Evolutionary conservation across 768 basidiomycete genomes (phyloP).

Genomic region (Naganishia onofrii): DNA sequence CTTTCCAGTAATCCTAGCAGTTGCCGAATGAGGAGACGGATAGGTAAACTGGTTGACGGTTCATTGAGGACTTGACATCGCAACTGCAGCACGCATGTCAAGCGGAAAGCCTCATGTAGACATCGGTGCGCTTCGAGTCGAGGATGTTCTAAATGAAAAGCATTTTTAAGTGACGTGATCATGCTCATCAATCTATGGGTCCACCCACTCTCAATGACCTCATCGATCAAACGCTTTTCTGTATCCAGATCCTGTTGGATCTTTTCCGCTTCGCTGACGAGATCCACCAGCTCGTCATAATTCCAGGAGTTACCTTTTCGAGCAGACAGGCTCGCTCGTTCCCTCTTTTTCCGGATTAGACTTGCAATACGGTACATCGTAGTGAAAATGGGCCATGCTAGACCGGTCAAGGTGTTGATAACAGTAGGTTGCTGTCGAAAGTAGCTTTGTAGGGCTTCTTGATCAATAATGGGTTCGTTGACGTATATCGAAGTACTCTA

Average conservation of each 20-base stretch:
- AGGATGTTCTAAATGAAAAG: slow-evolving; percentile 33
- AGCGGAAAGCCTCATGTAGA: slow-evolving; percentile 43
- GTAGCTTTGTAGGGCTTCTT: slow-evolving; percentile 25
- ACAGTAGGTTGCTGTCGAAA: slow-evolving; percentile 22
- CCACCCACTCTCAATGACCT: slow-evolving; percentile 33
- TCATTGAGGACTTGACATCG: slow-evolving; percentile 35
- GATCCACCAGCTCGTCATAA: slow-evolving; percentile 38
- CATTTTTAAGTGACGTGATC: background rate
- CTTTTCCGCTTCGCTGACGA: slow-evolving; percentile 33
- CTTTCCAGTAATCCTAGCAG: slow-evolving; percentile 39
- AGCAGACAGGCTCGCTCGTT: slow-evolving; percentile 2
- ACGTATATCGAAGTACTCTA: slow-evolving; percentile 36
- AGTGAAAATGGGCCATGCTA: slow-evolving; percentile 35
- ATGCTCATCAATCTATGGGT: too few relatives aligned
- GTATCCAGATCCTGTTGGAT: slow-evolving; percentile 34
- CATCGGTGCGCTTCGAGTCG: slow-evolving; percentile 39
- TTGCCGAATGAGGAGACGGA: slow-evolving; percentile 39
- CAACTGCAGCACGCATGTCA: slow-evolving; percentile 37
- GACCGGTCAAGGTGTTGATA: slow-evolving; percentile 40
- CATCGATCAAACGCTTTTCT: slow-evolving; percentile 37
- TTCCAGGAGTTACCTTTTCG: slow-evolving; percentile 30
- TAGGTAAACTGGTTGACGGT: slow-evolving; percentile 37
- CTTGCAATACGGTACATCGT: slow-evolving; percentile 38
- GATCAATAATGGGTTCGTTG: slow-evolving; percentile 31
- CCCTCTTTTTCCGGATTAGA: slow-evolving; percentile 32